Evolutionary conservation across 352 stramenopile genomes (phyloP).

Genomic region (Globisporangium solare): DNA sequence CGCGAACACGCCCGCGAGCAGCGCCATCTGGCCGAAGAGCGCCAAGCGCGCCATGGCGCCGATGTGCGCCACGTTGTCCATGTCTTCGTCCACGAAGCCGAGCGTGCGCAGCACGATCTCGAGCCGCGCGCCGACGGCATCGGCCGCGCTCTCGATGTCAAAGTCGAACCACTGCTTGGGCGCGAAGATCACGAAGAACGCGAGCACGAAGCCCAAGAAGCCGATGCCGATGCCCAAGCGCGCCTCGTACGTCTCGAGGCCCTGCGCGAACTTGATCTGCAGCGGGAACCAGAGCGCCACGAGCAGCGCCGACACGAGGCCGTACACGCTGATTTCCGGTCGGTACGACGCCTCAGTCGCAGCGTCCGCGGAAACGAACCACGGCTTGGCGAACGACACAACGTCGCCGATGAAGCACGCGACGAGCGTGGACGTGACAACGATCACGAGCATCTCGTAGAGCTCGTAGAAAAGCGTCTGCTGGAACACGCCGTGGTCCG

Average conservation of each 20-base stretch:
- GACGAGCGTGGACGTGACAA: slow-evolving; percentile 49
- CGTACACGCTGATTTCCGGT: slow-evolving; percentile 60
- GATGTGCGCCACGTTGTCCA: slow-evolving; percentile 38
- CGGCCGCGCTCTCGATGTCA: slow-evolving; percentile 47
- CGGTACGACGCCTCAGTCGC: slow-evolving; percentile 9
- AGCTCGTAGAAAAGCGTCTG: slow-evolving; percentile 82
- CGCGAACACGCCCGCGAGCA: slow-evolving; percentile 50
- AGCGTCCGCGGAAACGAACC: slow-evolving; percentile 12
- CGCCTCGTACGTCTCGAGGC: slow-evolving; percentile 51
- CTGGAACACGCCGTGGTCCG: slow-evolving; percentile 51
- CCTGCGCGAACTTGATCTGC: slow-evolving; percentile 68
- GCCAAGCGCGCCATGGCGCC: slow-evolving; percentile 19
- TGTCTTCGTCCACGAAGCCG: slow-evolving; percentile 57
- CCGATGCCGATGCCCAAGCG: slow-evolving; percentile 49
- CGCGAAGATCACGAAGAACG: slow-evolving; percentile 56
- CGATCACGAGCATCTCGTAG: slow-evolving; percentile 77
- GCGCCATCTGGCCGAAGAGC: slow-evolving; percentile 31
- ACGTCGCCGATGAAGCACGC: slow-evolving; percentile 40
- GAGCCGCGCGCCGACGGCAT: slow-evolving; percentile 29
- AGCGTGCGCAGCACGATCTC: slow-evolving; percentile 50
- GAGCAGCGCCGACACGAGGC: slow-evolving; percentile 55
- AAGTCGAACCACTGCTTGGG: slow-evolving; percentile 63
- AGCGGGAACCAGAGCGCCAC: slow-evolving; percentile 72
- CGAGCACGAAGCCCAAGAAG: slow-evolving; percentile 48
- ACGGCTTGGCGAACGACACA: slow-evolving; percentile 28